Percentiles rank a stretch among this genome's conserved stretches.
These are phyloP conservation scores for Boletellus sp. DNA, from an alignment of 768 basidiomycete genomes.

Conservation along the genomic window DNA sequence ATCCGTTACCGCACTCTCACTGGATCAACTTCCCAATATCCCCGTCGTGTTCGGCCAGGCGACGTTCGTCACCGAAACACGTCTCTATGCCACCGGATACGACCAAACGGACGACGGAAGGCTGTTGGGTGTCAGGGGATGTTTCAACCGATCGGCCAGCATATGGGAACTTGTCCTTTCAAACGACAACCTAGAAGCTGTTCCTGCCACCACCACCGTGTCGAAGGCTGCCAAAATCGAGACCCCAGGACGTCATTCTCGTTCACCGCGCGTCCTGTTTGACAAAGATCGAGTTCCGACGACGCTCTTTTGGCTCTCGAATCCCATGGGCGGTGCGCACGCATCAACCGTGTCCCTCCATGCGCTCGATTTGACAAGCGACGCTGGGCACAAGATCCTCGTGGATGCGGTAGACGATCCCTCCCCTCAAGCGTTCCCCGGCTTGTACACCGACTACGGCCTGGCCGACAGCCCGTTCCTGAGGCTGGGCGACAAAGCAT, in stretches of 20 bases:
- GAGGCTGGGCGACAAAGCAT: constrained; percentile 7
- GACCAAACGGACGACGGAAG: constrained; percentile 55
- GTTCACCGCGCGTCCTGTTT: constrained; percentile 53
- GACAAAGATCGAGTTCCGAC: constrained; percentile 18
- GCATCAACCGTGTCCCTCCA: constrained; percentile 52
- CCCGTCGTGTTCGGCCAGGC: constrained; percentile 53
- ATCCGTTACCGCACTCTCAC: constrained; percentile 11
- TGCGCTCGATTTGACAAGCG: constrained; percentile 34
- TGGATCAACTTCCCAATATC: constrained; percentile 1
- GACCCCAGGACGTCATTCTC: constrained; percentile 42
- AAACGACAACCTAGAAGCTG: constrained; percentile 1
- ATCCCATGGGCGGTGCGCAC: constrained; percentile 56
- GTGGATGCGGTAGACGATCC: constrained; percentile 44
- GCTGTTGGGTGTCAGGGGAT: constrained; percentile 54
- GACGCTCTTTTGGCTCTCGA: constrained; percentile 52
- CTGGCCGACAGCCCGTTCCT: constrained; percentile 45
- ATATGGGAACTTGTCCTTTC: constrained; percentile 50
- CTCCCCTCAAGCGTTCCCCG: constrained; percentile 48
- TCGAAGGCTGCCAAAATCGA: constrained; percentile 35
- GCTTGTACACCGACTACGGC: constrained; percentile 53
- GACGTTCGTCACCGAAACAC: constrained; percentile 41
- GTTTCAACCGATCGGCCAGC: constrained; percentile 55
- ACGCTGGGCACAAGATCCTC: constrained; percentile 23
- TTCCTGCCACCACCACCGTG: constrained; percentile 8
- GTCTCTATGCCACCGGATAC: constrained; percentile 59